These are phyloP conservation scores for Saccharomycopsis oosterbeekiorum DNA, from an alignment of 805 yeast genomes.

Conservation along the genomic window DNA sequence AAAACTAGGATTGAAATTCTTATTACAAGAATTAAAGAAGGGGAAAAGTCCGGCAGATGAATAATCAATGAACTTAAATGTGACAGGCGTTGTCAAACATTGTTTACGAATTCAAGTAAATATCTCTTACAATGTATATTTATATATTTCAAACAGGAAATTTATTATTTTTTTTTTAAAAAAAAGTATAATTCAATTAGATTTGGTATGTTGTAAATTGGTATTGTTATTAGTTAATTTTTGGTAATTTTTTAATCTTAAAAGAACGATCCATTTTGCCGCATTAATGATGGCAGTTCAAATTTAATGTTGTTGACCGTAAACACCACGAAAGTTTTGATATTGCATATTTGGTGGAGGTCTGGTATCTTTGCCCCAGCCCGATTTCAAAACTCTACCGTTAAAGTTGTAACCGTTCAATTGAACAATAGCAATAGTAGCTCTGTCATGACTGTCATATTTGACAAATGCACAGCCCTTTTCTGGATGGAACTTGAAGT, in stretches of 20 bases:
- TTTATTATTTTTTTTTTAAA: background rate
- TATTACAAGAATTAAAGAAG: slow-evolving; percentile 38
- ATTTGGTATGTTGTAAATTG: background rate
- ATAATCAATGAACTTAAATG: background rate
- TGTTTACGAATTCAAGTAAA: background rate
- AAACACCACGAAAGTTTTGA: slow-evolving; percentile 15
- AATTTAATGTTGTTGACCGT: slow-evolving; percentile 14
- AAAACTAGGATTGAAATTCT: slow-evolving; percentile 47
- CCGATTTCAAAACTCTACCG: slow-evolving; percentile 71
- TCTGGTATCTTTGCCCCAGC: slow-evolving; percentile 68
- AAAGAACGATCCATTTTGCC: background rate
- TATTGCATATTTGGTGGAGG: slow-evolving; percentile 28
- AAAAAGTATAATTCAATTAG: background rate
- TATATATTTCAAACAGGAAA: background rate
- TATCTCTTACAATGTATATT: background rate
- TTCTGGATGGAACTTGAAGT: slow-evolving; percentile 70
- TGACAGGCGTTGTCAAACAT: background rate
- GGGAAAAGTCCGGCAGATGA: background rate
- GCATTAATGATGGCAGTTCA: background rate
- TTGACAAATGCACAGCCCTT: slow-evolving; percentile 84
- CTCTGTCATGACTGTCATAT: slow-evolving; percentile 79
- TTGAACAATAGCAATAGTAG: slow-evolving; percentile 80
- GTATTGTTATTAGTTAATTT: background rate
- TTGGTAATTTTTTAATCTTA: background rate
- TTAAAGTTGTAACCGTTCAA: slow-evolving; percentile 52